Evolutionary conservation across 2,329 filamentous ascomycete species (phyloP), one percentile per base, ranked within the genome.

Genomic region (Hymenoscyphus albidus): DNA sequence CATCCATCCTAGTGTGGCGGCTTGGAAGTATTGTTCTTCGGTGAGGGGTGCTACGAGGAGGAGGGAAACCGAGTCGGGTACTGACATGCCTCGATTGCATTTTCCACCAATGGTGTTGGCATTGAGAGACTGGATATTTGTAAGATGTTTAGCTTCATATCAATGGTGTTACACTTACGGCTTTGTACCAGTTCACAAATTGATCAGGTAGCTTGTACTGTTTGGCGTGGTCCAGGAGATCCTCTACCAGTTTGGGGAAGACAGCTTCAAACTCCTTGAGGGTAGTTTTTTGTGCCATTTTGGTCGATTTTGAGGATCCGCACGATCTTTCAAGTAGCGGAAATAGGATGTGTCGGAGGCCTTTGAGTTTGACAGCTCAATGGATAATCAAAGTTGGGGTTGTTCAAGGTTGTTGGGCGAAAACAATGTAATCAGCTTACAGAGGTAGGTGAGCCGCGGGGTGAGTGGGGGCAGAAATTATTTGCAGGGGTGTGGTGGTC

Each of bases 71-170:
- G 93, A 95, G 80, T 99, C 95, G 71, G 95, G 90, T 66, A 98
- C 94, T 58, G 93, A 98, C 87, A 99, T 96, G 80, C 95, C 95
- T 75, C 95, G 92, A 82, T 99, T 99, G 83, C 93, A 97, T 84
- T 99, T 99, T 76, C 95, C 95, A 72, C 95, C 95, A 62, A 95
- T 82, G 6, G 92, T 87, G 81, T 99, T 99, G 80, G 87, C 84
- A 76, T 93, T 85, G 74, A 98, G 85, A 67, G 85, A 89, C 92
- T 97, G 39, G 44, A 35, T 48, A 3, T 64, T 44, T 63, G 59
- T 16, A 68, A 59, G 51, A 56, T 1, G 13, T 12, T 54, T 39
- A 16, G 5, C 27, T 31, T 31, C 14, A 12, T 3, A 35, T 16
- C 3, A 18, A 51, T 12, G 22, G 3, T 32, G 18, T 60, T 42